Evolutionary conservation across 805 yeast species (phyloP).

Genomic region (Ogataea corticis): DNA sequence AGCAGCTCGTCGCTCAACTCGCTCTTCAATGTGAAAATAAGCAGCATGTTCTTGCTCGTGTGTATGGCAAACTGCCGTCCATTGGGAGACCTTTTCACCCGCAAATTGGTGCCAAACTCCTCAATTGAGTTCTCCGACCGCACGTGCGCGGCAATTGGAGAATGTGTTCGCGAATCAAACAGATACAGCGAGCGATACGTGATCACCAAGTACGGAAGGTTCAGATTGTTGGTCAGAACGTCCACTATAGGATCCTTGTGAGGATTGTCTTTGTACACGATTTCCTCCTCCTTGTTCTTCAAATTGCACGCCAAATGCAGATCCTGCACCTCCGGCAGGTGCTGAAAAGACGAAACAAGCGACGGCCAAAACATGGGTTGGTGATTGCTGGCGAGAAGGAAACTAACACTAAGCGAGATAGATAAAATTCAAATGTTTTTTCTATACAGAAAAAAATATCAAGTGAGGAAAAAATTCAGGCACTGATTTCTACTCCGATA

Average conservation of each 20-base stretch:
- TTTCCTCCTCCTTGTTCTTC: constrained; percentile 8
- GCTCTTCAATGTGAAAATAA: constrained; percentile 42
- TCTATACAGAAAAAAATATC: background rate
- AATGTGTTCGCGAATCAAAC: constrained; percentile 41
- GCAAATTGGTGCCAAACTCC: constrained; percentile 47
- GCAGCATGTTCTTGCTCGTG: constrained; percentile 40
- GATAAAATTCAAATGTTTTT: too few relatives aligned
- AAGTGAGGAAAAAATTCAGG: too few relatives aligned
- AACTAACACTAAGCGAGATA: too few relatives aligned
- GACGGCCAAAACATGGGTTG: constrained; percentile 37
- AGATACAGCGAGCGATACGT: constrained; percentile 41
- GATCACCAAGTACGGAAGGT: constrained; percentile 33
- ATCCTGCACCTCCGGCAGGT: constrained; percentile 29
- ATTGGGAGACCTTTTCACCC: constrained; percentile 37
- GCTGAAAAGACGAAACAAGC: constrained; percentile 24
- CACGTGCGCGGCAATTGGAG: constrained; percentile 49
- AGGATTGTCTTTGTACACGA: constrained; percentile 24
- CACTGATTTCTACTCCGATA: background rate
- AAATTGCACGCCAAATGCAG: constrained; percentile 14
- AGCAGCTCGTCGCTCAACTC: constrained; percentile 33
- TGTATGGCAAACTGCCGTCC: constrained; percentile 42
- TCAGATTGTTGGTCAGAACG: constrained; percentile 21
- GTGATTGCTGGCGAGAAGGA: background rate
- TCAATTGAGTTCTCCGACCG: constrained; percentile 45
- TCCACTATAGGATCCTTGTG: constrained; percentile 38